A percentile compares a stretch with the other conserved stretches of the same genome.
Conservation (phyloP, 768 basidiomycete genomes). For the Tricholoma terreum region DNA sequence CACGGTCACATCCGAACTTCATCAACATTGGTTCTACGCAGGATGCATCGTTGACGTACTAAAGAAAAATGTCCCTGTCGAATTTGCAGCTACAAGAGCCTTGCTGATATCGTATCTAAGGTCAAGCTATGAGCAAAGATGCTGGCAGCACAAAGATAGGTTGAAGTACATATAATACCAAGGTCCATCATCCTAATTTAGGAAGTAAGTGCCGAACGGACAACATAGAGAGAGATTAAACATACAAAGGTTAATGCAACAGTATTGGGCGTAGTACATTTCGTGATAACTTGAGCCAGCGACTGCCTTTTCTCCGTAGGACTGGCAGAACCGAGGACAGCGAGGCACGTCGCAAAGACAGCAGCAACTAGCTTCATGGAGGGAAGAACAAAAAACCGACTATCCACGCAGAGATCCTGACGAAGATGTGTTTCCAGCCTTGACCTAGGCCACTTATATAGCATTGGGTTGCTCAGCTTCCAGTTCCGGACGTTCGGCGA, state of each 20-base stretch:
- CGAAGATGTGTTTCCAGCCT: too few species aligned
- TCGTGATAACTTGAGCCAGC: constrained; percentile 20
- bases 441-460: too few species aligned
- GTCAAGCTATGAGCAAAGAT: background rate
- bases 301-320: constrained; percentile 11
- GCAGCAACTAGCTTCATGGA: constrained; percentile 5
- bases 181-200: constrained; percentile 19
- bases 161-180: constrained; percentile 16
- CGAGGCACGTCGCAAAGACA: constrained; percentile 9
- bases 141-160: background rate
- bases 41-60: constrained; percentile 26
- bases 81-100: constrained; percentile 30
- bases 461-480: too few species aligned
- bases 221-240: background rate
- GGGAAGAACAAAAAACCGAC: background rate
- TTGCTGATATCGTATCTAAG: constrained; percentile 35
- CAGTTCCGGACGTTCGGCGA: too few species aligned
- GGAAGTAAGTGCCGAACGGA: background rate
- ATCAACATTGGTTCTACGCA: background rate
- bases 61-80: constrained; percentile 44
- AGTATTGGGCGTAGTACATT: constrained; percentile 21
- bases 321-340: constrained; percentile 9
- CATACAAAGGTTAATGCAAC: constrained; percentile 25
- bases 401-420: too few species aligned
- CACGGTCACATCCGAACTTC: background rate